phyloP scores from a whole-genome alignment of 1,284 basidiomycete genomes.

The Ceratobasidium sp. region DNA sequence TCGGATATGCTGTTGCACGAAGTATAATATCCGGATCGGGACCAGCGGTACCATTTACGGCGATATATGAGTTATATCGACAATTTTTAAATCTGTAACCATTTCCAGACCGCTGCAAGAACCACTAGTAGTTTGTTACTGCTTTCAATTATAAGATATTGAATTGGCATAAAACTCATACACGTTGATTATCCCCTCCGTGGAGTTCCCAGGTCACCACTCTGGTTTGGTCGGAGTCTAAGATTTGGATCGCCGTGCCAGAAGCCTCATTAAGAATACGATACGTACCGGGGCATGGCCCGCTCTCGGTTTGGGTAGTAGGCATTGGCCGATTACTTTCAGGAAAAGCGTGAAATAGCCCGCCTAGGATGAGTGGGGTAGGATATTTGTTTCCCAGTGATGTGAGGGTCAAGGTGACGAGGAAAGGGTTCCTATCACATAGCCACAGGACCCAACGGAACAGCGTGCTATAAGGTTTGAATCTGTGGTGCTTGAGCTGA shows the following conservation, averaged over 20 bases:
- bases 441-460: too few species aligned
- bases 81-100: constrained; percentile 28
- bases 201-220: constrained; percentile 22
- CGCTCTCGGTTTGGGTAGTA: too few species aligned
- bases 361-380: too few species aligned
- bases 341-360: too few species aligned
- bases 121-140: constrained; percentile 7
- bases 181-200: constrained; percentile 1
- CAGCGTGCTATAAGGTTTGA: too few species aligned
- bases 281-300: constrained; percentile 4
- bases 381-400: too few species aligned
- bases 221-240: constrained; percentile 13
- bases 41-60: constrained; percentile 5
- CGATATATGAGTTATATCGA: constrained; percentile 2
- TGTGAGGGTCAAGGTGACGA: too few species aligned
- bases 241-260: constrained; percentile 12
- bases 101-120: constrained; percentile 19
- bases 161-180: background rate
- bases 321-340: too few species aligned
- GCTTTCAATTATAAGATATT: background rate
- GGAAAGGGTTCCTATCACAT: too few species aligned
- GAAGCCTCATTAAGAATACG: constrained; percentile 7
- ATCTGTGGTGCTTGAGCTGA: too few species aligned
- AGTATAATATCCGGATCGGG: constrained; percentile 19
- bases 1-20: constrained; percentile 6